Evolutionary conservation across 1,284 basidiomycete species (phyloP).

Genomic region (Ustilago tritici): DNA sequence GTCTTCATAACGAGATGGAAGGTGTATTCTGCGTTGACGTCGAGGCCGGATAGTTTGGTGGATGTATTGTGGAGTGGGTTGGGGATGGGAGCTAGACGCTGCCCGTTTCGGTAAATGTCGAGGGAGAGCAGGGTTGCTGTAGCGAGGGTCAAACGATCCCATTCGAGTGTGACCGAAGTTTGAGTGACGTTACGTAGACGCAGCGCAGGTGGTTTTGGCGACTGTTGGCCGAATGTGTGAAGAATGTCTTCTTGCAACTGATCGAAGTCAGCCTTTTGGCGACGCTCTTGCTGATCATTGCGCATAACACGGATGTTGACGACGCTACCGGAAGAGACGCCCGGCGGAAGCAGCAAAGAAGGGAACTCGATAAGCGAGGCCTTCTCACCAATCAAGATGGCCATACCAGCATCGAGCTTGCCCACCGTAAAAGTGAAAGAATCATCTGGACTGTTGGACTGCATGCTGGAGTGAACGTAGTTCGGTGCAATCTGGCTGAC

Average conservation of each 20-base stretch:
- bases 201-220: constrained; percentile 60
- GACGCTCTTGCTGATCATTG: constrained; percentile 62
- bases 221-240: constrained; percentile 60
- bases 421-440: constrained; percentile 67
- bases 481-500: constrained; percentile 57
- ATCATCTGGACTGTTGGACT: constrained; percentile 40
- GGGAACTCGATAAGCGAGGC: constrained; percentile 69
- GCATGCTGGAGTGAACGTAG: constrained; percentile 53
- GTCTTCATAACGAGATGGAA: constrained; percentile 68
- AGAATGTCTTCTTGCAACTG: constrained; percentile 67
- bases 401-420: constrained; percentile 68
- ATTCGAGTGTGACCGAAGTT: constrained; percentile 67
- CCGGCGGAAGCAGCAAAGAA: constrained; percentile 64
- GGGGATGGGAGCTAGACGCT: constrained; percentile 65
- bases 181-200: constrained; percentile 66
- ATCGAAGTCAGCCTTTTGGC: constrained; percentile 61
- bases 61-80: constrained; percentile 65
- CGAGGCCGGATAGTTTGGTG: constrained; percentile 66
- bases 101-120: constrained; percentile 67
- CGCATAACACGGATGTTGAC: constrained; percentile 66
- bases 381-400: constrained; percentile 68
- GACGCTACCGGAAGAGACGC: constrained; percentile 65
- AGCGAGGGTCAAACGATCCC: constrained; percentile 64
- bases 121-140: constrained; percentile 62
- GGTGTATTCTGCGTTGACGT: constrained; percentile 65